A percentile compares a stretch with the other conserved stretches of the same genome.
Conservation (phyloP, 148 eudicot genomes). For the Heliosperma pusillum region DNA sequence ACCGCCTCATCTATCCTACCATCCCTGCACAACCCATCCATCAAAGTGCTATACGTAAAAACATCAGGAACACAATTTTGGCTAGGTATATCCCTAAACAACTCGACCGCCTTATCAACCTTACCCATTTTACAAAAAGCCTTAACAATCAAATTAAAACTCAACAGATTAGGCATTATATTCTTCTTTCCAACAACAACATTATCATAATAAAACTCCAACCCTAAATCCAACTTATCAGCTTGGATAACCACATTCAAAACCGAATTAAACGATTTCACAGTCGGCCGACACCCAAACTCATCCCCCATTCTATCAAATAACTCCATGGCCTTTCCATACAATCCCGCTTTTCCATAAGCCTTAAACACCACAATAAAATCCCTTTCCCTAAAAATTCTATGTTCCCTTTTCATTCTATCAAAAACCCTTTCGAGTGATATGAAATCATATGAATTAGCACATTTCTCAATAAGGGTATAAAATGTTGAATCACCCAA, state of each 20-base stretch:
- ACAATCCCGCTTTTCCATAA: slow-evolving; percentile 53
- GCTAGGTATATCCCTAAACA: slow-evolving; percentile 62
- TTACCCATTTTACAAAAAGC: slow-evolving; percentile 54
- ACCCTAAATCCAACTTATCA: slow-evolving; percentile 40
- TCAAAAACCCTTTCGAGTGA: slow-evolving; percentile 54
- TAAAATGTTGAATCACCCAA: slow-evolving; percentile 75
- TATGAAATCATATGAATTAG: slow-evolving; percentile 51
- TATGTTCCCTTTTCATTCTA: slow-evolving; percentile 63
- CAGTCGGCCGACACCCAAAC: slow-evolving; percentile 49
- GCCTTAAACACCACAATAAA: slow-evolving; percentile 65
- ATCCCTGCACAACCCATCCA: slow-evolving; percentile 88
- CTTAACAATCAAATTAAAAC: slow-evolving; percentile 71
- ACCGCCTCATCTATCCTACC: slow-evolving; percentile 77
- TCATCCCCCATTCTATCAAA: slow-evolving; percentile 70
- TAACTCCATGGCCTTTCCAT: slow-evolving; percentile 54
- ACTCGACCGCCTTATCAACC: slow-evolving; percentile 60
- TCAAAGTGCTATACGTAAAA: slow-evolving; percentile 75
- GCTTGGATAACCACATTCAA: slow-evolving; percentile 55
- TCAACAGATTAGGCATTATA: slow-evolving; percentile 57
- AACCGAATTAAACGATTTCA: slow-evolving; percentile 79
- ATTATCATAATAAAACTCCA: slow-evolving; percentile 52
- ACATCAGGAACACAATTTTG: slow-evolving; percentile 60
- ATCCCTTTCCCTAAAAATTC: slow-evolving; percentile 56
- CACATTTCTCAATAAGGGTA: slow-evolving; percentile 54
- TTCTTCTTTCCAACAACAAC: slow-evolving; percentile 34